phyloP scores from a whole-genome alignment of 75 land plant genomes.

The Azolla pinnata region DNA sequence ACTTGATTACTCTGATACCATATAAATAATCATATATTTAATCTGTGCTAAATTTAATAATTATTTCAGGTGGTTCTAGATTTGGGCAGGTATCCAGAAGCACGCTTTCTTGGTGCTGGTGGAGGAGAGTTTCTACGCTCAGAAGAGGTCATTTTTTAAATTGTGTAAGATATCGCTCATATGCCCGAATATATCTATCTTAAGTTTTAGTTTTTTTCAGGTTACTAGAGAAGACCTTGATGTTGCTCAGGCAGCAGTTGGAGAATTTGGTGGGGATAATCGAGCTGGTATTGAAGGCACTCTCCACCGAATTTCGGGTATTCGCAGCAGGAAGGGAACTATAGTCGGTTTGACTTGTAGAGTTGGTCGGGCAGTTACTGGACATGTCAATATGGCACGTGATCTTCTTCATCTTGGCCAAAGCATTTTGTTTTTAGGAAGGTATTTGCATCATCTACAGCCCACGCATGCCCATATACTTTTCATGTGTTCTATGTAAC shows the following conservation, averaged over 20 bases:
- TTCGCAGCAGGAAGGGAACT: conserved; percentile 55
- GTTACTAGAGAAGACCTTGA: conserved; percentile 52
- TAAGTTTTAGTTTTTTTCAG: conserved; percentile 16
- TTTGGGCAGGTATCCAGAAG: conserved; percentile 60
- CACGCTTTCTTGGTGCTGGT: conserved; percentile 49
- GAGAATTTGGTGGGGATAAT: conserved; percentile 72
- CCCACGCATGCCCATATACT: neutral
- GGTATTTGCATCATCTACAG: conserved; percentile 21
- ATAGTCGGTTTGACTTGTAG: conserved; percentile 68
- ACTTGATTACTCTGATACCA: too few species aligned
- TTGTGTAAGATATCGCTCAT: neutral
- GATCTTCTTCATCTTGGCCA: conserved; percentile 51
- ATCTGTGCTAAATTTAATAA: too few species aligned
- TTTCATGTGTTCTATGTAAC: neutral
- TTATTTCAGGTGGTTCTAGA: conserved; percentile 45
- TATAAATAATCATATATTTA: too few species aligned
- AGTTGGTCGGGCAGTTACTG: conserved; percentile 67
- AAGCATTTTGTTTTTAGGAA: conserved; percentile 68
- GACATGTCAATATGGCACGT: conserved; percentile 65
- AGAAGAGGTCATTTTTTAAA: conserved; percentile 32
- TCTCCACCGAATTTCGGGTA: conserved; percentile 67
- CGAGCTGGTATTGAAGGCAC: conserved; percentile 79
- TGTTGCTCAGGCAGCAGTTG: conserved; percentile 49
- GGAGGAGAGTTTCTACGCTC: conserved; percentile 40
- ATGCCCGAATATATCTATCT: neutral